Evolutionary conservation across 345 rosid genomes (phyloP), one percentile per base, ranked within the genome.

Genomic region (Heritiera littoralis): DNA sequence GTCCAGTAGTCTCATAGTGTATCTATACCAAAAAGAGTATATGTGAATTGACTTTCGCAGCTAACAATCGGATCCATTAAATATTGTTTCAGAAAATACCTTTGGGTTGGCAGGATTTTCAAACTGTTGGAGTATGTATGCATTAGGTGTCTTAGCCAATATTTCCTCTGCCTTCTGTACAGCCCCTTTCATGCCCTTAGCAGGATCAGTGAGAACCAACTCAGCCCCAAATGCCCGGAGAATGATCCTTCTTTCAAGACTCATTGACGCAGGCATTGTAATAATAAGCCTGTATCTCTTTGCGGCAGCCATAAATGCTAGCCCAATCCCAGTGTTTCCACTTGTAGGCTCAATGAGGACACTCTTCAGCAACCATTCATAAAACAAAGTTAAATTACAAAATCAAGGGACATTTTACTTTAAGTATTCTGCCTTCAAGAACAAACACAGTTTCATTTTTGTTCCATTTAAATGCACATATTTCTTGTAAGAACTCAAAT

Each of bases 181-280:
- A 84, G 97, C 98, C 1, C 98, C 98, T 88, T 95, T 92, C 95
- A 95, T 91, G 76, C 97, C 98, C 78, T 90, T 90, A 40, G 97
- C 92, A 38, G 98, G 97, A 81, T 93, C 93, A 2, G 98, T 95
- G 7, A 93, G 88, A 77, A 93, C 89, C 86, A 95, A 79, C 78
- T 95, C 89, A 32, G 94, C 98, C 49, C 98, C 98, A 86, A 95
- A 95, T 72, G 98, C 98, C 41, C 89, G 82, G 87, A 95, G 98
- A 82, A 95, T 88, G 81, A 91, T 93, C 85, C 97, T 92, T 85
- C 98, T 92, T 82, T 95, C 98, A 14, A 89, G 77, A 86, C 94
- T 93, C 98, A 92, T 95, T 6, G 98, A 89, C 74, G 98, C 94
- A 66, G 98, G 98, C 98, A 95, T 93, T 11, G 97, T 92, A 65